These are phyloP conservation scores for Candida patagonica DNA, from an alignment of 805 yeast species.

Conservation along the genomic window DNA sequence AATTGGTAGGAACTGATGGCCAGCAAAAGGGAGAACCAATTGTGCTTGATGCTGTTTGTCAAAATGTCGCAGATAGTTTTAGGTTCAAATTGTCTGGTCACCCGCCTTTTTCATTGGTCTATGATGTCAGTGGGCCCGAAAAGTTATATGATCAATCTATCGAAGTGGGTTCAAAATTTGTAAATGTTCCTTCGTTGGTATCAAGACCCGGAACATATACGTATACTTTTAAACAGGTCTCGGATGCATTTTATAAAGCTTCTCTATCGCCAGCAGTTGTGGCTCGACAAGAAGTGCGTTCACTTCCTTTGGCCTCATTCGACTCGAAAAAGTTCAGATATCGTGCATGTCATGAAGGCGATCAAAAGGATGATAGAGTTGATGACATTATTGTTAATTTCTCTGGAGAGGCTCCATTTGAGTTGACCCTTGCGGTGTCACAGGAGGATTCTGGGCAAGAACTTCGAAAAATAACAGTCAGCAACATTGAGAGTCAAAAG, in stretches of 20 bases:
- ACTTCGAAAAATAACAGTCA: conserved; percentile 38
- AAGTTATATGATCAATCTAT: conserved; percentile 21
- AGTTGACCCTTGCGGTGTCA: conserved; percentile 45
- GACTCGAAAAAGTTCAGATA: conserved; percentile 37
- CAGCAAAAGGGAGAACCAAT: conserved; percentile 18
- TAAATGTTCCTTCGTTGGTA: conserved; percentile 37
- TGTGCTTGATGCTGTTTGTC: conserved; percentile 37
- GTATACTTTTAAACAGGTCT: conserved; percentile 51
- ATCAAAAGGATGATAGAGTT: conserved; percentile 32
- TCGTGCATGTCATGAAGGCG: conserved; percentile 38
- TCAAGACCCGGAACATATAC: conserved; percentile 49
- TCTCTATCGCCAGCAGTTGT: too few relatives aligned
- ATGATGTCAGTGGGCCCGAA: conserved; percentile 31
- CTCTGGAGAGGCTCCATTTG: conserved; percentile 54
- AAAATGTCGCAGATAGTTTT: conserved; percentile 38
- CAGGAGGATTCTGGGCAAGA: conserved; percentile 52
- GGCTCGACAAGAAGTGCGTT: conserved; percentile 45
- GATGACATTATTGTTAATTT: conserved; percentile 46
- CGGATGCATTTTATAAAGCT: conserved; percentile 49
- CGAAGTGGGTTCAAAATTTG: conserved; percentile 45
- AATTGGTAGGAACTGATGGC: conserved; percentile 28
- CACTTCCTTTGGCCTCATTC: conserved; percentile 54
- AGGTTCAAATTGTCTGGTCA: conserved; percentile 44
- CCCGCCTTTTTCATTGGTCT: conserved; percentile 61
- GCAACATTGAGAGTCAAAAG: conserved; percentile 31